Base-by-base conservation (phyloP, 768 basidiomycete species). In the Boletus barrowsii region DNA sequence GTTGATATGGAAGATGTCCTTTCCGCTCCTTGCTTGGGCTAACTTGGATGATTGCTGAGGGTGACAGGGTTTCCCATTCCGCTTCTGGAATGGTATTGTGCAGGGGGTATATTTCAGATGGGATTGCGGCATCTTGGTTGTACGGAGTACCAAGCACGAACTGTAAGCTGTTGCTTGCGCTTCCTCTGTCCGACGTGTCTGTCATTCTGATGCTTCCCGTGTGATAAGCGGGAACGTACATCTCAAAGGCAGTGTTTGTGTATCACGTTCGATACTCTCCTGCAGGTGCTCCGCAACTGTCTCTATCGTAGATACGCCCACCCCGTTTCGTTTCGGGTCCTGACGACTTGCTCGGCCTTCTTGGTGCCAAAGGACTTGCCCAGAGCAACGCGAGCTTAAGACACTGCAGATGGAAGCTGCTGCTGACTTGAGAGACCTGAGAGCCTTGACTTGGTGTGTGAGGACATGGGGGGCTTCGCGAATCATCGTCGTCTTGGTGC, bases 291-390 rank as follows among this genome's bases (percentile, higher is more conserved):
- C 81, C 60, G 85, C 85, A 35, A 92, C 90, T 10, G 83, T 82
- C 68, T 90, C 82, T 88, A 97, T 95, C 3, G 93, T 90, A 54
- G 78, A 76, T 18, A 90, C 83, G 73, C 97, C 93, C 36, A 99
- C 86, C 68, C 84, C 86, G 73, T 95, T 96, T 59, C 96, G 82
- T 71, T 95, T 50, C 81, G 82, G 4, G 93, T 88, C 49, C 82
- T 82, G 65, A 97, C 94, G 26, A 83, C 85, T 10, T 83, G 82
- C 69, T 92, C 88, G 42, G 93, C 92, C 68, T 97, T 98, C 73
- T 93, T 91, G 24, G 94, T 96, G 18, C 96, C 96, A 60, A 99
- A 98, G 2, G 89, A 83, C 68, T 93, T 87, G 32, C 96, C 93
- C 2, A 99, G 82, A n/a, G 82, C 77, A 51, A 82, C 89, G 39